Evolutionary conservation across 768 basidiomycete genomes (phyloP).

Genomic region (Phylloporus rhodoxanthus): DNA sequence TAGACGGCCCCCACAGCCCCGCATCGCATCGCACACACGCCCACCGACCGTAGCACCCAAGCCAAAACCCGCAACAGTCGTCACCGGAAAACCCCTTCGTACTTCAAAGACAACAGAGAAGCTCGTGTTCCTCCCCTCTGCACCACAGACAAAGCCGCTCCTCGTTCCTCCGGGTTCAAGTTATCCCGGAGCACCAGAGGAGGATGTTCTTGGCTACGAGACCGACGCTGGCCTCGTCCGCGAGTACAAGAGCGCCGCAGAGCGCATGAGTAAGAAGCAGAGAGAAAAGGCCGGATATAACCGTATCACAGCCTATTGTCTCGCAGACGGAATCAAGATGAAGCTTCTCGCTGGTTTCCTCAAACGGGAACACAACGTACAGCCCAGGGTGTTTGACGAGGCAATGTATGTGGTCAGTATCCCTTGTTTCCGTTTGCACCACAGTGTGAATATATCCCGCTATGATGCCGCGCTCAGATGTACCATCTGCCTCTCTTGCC

Average conservation of each 20-base stretch:
- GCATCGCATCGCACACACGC: slow-evolving; percentile 14
- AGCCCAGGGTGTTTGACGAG: slow-evolving; percentile 84
- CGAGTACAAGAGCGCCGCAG: slow-evolving; percentile 80
- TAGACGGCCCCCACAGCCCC: slow-evolving; percentile 22
- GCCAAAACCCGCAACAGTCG: slow-evolving; percentile 14
- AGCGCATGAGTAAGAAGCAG: slow-evolving; percentile 85
- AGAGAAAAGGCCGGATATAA: slow-evolving; percentile 75
- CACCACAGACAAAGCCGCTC: slow-evolving; percentile 78
- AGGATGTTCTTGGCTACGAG: slow-evolving; percentile 55
- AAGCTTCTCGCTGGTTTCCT: slow-evolving; percentile 79
- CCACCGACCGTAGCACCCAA: slow-evolving; percentile 12
- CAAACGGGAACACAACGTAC: slow-evolving; percentile 91
- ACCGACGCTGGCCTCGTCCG: slow-evolving; percentile 55
- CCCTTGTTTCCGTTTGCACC: not conserved
- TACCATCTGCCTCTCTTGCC: slow-evolving; percentile 89
- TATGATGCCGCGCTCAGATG: slow-evolving; percentile 44
- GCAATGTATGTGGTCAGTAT: slow-evolving; percentile 81
- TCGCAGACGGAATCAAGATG: slow-evolving; percentile 81
- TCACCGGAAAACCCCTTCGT: slow-evolving; percentile 52
- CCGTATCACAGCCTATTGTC: slow-evolving; percentile 83
- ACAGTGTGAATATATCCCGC: not conserved
- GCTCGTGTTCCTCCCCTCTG: slow-evolving; percentile 85
- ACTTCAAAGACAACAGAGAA: slow-evolving; percentile 90
- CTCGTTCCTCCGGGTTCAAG: slow-evolving; percentile 15
- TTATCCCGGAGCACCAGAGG: slow-evolving; percentile 30